Percentiles rank a stretch among this genome's conserved stretches.
Conservation (phyloP, 164 flowering plant species). For the Amborella trichopoda region DNA sequence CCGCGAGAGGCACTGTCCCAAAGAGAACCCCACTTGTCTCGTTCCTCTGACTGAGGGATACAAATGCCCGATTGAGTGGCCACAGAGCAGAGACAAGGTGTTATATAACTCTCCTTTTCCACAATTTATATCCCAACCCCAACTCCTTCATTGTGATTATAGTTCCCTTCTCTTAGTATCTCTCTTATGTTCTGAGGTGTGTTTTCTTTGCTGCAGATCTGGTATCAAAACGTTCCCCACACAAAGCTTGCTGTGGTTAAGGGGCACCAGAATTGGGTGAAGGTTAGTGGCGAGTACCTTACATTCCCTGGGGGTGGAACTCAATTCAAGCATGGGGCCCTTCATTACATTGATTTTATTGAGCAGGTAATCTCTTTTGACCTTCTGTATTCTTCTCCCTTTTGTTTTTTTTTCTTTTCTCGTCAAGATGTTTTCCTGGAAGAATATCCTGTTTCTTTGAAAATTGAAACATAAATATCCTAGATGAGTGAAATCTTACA, state of each 20-base stretch:
- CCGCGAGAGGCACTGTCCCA: conserved; percentile 94
- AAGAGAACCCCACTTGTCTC: conserved; percentile 74
- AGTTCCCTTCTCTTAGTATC: background rate
- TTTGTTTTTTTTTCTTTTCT: background rate
- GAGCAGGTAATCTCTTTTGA: conserved; percentile 35
- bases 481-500: too few species aligned
- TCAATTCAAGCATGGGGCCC: conserved; percentile 92
- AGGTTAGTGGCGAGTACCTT: conserved; percentile 76
- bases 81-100: conserved; percentile 92
- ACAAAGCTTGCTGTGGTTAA: conserved; percentile 71
- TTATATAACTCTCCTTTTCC: background rate
- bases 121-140: background rate
- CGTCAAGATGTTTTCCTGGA: too few species aligned
- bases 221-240: conserved; percentile 93
- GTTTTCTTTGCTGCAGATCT: conserved; percentile 49
- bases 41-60: conserved; percentile 87
- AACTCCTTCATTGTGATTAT: background rate
- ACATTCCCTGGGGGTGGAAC: conserved; percentile 99
- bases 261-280: conserved; percentile 99
- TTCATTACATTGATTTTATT: conserved; percentile 81
- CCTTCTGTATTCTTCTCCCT: background rate
- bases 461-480: too few species aligned
- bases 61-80: conserved; percentile 71
- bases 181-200: background rate
- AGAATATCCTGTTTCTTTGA: too few species aligned